Percentiles rank a stretch among this genome's conserved stretches.
Conservation (phyloP, 208 protist species). For the Trypanosoma melophagium region DNA sequence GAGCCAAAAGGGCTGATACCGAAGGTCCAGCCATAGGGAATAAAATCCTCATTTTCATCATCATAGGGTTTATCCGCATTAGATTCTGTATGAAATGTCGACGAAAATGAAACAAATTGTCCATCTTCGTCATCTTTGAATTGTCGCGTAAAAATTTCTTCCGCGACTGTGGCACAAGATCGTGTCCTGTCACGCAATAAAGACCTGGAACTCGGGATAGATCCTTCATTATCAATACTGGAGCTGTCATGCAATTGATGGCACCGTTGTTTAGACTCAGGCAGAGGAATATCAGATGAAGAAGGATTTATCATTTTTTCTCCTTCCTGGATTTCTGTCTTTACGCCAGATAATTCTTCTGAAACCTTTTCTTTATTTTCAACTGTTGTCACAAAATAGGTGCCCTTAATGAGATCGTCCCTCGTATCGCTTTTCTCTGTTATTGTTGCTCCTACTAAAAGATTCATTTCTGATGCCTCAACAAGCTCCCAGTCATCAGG, state of each 20-base stretch:
- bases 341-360: not conserved
- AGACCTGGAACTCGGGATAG: not conserved
- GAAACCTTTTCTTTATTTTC: not conserved
- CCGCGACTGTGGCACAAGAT: constrained; percentile 9
- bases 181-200: constrained; percentile 17
- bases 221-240: constrained; percentile 9
- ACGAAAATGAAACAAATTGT: not conserved
- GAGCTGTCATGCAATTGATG: constrained; percentile 4
- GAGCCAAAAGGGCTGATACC: no score
- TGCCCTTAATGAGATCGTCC: no score
- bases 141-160: constrained; percentile 16
- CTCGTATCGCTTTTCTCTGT: no score
- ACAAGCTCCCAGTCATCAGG: no score
- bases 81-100: not conserved
- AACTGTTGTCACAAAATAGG: not conserved
- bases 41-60: no score
- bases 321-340: not conserved
- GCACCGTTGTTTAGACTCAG: not conserved
- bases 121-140: constrained; percentile 4
- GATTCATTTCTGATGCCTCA: no score
- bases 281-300: not conserved
- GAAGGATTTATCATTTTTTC: not conserved
- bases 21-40: no score
- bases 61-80: not conserved
- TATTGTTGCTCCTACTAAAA: no score